phyloP scores from a whole-genome alignment of 371 early-diverging fungal genomes.

The Mucor indicus region DNA sequence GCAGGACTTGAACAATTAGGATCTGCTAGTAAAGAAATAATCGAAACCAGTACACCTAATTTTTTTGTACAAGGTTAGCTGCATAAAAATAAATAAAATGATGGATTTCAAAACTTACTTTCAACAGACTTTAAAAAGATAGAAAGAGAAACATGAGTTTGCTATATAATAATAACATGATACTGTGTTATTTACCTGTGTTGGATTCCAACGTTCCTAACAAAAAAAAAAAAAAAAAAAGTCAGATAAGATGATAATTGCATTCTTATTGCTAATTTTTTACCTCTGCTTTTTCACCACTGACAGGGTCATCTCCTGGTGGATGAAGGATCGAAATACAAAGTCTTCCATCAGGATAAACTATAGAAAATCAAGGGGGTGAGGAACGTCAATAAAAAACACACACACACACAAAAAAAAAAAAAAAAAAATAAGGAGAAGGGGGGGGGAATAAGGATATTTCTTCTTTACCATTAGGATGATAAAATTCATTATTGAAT shows the following conservation, averaged over 20 bases:
- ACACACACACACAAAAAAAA: background rate
- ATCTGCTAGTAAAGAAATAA: slow-evolving; percentile 89
- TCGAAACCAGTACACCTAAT: slow-evolving; percentile 78
- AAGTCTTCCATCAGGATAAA: slow-evolving; percentile 76
- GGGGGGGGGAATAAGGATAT: no score
- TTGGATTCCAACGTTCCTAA: slow-evolving; percentile 90
- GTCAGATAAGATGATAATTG: no score
- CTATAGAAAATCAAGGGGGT: slow-evolving; percentile 13
- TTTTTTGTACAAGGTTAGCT: slow-evolving; percentile 4
- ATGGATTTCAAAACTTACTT: slow-evolving; percentile 28
- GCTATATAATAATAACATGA: background rate
- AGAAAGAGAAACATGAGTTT: background rate
- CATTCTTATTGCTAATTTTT: background rate
- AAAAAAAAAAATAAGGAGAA: background rate
- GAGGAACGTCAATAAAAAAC: background rate
- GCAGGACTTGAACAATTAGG: slow-evolving; percentile 97
- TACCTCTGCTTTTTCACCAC: slow-evolving; percentile 82
- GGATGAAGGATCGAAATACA: slow-evolving; percentile 86
- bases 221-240: background rate
- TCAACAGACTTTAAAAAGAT: slow-evolving; percentile 37
- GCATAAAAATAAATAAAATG: no score
- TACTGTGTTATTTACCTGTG: slow-evolving; percentile 57
- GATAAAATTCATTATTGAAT: slow-evolving; percentile 77
- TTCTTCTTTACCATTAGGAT: slow-evolving; percentile 61
- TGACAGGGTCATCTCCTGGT: slow-evolving; percentile 76